Percentiles rank a stretch among this genome's conserved stretches.
Conservation (phyloP, 139 green algal genomes). For the Zygnema cylindricum region DNA sequence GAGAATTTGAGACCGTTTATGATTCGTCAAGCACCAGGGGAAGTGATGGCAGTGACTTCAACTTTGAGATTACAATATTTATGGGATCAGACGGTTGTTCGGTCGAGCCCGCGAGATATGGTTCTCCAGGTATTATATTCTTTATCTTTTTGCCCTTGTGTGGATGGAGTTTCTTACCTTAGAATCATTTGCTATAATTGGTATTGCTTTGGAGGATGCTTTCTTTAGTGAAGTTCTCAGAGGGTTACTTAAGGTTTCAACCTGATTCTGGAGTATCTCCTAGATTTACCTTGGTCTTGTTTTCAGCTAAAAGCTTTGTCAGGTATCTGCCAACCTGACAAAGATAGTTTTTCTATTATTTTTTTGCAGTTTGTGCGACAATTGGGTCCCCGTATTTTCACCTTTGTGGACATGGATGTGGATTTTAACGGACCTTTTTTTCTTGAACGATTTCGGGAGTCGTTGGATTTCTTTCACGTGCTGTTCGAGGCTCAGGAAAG, state of each 20-base stretch:
- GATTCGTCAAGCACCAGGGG: neutral
- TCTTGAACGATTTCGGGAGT: constrained; percentile 18
- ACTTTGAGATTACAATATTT: constrained; percentile 32
- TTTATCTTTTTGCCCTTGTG: too few relatives aligned
- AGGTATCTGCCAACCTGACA: too few relatives aligned
- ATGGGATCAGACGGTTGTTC: constrained; percentile 24
- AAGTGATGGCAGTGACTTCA: constrained; percentile 28
- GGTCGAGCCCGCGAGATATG: constrained; percentile 14
- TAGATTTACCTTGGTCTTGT: too few relatives aligned
- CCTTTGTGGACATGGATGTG: constrained; percentile 27
- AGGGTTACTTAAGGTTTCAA: too few relatives aligned
- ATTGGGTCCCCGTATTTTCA: constrained; percentile 8
- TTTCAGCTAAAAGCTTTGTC: too few relatives aligned
- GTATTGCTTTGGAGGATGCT: too few relatives aligned
- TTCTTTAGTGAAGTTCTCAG: too few relatives aligned
- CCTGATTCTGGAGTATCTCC: too few relatives aligned
- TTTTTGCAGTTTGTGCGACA: neutral
- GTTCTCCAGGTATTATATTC: neutral
- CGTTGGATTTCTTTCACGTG: constrained; percentile 10
- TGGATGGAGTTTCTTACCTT: too few relatives aligned
- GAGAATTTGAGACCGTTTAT: constrained; percentile 1
- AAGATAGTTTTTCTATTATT: too few relatives aligned
- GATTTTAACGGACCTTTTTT: constrained; percentile 39
- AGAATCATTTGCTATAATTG: too few relatives aligned
- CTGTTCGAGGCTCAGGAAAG: constrained; percentile 25